These are phyloP conservation scores for Pleurotus ostreatus DNA, from an alignment of 768 basidiomycete genomes.

Conservation along the genomic window DNA sequence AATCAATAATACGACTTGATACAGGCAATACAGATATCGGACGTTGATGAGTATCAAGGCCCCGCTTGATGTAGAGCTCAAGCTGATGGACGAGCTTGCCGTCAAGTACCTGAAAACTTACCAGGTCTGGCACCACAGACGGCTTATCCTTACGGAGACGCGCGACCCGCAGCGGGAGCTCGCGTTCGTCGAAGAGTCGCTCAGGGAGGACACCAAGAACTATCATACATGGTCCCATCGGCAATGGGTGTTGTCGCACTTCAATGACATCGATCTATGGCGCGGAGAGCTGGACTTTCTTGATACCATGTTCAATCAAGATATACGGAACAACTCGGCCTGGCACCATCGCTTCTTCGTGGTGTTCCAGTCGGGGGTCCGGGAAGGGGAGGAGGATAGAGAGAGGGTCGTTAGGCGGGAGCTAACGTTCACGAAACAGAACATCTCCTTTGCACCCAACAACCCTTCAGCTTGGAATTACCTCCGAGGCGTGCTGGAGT, in stretches of 20 bases:
- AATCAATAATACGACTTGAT: not conserved
- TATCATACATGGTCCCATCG: conserved; percentile 99
- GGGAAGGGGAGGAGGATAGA: conserved; percentile 58
- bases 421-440: conserved; percentile 75
- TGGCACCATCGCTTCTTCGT: conserved; percentile 97
- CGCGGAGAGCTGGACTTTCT: conserved; percentile 69
- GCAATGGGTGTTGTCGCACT: conserved; percentile 89
- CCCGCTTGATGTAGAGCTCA: conserved; percentile 73
- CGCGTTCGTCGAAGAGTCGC: conserved; percentile 67
- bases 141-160: conserved; percentile 61
- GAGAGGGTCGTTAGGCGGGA: conserved; percentile 63
- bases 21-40: conserved; percentile 93
- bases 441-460: conserved; percentile 83
- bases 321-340: conserved; percentile 93
- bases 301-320: conserved; percentile 62
- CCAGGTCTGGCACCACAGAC: conserved; percentile 96
- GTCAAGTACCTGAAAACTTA: conserved; percentile 87
- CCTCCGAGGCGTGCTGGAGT: conserved; percentile 77
- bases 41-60: conserved; percentile 68
- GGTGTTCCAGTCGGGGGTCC: conserved; percentile 64
- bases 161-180: conserved; percentile 65
- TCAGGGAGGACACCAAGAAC: conserved; percentile 86
- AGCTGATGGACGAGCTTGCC: conserved; percentile 85
- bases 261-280: conserved; percentile 74
- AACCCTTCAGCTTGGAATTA: conserved; percentile 98